Conservation (phyloP, 176 grass and related monocot species). For the Aegilops speltoides region DNA sequence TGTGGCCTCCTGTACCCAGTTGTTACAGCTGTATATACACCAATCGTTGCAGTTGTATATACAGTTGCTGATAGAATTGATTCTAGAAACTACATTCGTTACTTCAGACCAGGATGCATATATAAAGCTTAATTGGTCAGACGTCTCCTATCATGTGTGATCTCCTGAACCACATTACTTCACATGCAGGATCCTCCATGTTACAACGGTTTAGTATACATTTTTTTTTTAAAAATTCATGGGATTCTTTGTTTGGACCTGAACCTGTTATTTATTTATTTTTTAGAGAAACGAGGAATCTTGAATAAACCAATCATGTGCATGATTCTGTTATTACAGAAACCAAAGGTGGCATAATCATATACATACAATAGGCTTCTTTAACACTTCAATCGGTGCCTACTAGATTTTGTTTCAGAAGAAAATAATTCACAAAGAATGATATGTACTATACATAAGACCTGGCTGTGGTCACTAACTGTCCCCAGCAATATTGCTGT, state of each 20-base stretch:
- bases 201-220: not conserved
- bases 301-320: not conserved
- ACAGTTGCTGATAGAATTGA: not conserved
- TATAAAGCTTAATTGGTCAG: not conserved
- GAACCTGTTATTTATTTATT: too few species aligned
- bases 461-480: too few species aligned
- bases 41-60: not conserved
- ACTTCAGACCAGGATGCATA: not conserved
- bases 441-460: too few species aligned
- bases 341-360: not conserved
- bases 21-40: too few species aligned
- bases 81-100: not conserved
- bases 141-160: not conserved
- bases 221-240: not conserved
- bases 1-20: too few species aligned
- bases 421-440: too few species aligned
- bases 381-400: not conserved
- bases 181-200: not conserved
- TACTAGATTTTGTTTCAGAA: not conserved
- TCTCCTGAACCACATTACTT: not conserved
- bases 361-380: not conserved
- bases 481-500: too few species aligned
- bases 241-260: too few species aligned
- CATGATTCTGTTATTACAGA: not conserved
- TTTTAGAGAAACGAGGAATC: too few species aligned